Evolutionary conservation across 2,329 filamentous ascomycete species (phyloP).

Genomic region (Sporothrix protearum): DNA sequence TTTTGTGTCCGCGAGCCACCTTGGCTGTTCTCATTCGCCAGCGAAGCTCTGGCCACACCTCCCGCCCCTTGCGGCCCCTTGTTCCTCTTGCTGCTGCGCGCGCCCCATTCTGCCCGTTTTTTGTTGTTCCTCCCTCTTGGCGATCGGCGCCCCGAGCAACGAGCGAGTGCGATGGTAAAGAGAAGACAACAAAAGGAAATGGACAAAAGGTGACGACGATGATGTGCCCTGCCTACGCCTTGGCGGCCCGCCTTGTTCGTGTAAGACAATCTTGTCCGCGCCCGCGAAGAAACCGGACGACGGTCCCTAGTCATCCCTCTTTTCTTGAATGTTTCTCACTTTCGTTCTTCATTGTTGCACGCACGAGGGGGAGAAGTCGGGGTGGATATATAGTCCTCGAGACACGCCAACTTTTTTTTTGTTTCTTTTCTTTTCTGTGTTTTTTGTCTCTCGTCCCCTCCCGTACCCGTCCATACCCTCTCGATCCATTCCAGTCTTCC

Average conservation of each 20-base stretch:
- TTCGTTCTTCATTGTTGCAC: neutral
- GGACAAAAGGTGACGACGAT: neutral
- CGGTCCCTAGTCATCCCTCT: constrained; percentile 12
- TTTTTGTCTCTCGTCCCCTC: neutral
- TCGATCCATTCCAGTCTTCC: neutral
- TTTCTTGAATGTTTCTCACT: neutral
- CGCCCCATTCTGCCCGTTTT: neutral
- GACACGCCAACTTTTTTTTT: constrained; percentile 1
- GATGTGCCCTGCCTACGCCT: constrained; percentile 15
- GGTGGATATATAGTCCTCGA: constrained; percentile 3
- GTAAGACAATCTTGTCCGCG: neutral
- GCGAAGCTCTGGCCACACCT: neutral
- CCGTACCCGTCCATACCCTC: neutral
- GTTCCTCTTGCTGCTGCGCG: neutral
- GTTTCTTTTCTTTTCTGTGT: no score
- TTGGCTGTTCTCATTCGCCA: neutral
- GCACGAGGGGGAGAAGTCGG: neutral
- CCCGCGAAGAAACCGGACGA: neutral
- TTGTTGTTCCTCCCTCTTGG: neutral
- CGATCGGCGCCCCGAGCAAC: neutral
- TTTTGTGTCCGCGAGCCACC: neutral
- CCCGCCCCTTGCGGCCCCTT: neutral
- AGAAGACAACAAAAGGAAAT: neutral
- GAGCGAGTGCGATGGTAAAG: neutral
- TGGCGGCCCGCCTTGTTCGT: constrained; percentile 15